These are phyloP conservation scores for Epichloe typhina DNA, from an alignment of 2,329 filamentous ascomycete genomes.

Conservation along the genomic window DNA sequence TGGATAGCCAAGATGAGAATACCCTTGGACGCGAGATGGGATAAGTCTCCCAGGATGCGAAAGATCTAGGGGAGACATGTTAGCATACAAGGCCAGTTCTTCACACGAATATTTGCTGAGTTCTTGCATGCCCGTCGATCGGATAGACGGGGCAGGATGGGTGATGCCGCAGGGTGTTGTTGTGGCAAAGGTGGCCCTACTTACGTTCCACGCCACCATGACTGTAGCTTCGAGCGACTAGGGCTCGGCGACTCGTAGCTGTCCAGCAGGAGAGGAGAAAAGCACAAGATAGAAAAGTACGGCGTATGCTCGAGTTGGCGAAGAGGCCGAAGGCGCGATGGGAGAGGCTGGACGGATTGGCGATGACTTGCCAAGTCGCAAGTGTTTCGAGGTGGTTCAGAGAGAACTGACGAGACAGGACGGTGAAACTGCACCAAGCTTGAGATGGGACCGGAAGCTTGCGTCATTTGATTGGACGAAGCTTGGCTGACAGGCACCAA, in stretches of 20 bases:
- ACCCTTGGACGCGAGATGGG: conserved; percentile 74
- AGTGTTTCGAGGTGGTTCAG: not conserved
- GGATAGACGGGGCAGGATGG: not conserved
- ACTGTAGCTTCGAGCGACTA: conserved; percentile 10
- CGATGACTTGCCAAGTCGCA: conserved; percentile 1
- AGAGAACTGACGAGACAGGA: not conserved
- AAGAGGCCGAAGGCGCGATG: not conserved
- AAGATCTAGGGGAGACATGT: conserved; percentile 35
- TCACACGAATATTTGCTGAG: not conserved
- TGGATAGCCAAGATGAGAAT: conserved; percentile 89
- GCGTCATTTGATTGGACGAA: conserved; percentile 1
- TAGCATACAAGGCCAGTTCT: not conserved
- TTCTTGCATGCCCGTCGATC: not conserved
- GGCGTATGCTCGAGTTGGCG: not conserved
- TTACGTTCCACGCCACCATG: conserved; percentile 30
- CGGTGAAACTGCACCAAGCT: too few relatives aligned
- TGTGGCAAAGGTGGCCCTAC: conserved; percentile 6
- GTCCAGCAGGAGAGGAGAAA: not conserved
- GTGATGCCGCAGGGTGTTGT: not conserved
- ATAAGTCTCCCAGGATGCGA: conserved; percentile 70
- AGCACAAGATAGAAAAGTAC: not conserved
- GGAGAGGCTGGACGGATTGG: not conserved
- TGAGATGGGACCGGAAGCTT: not conserved
- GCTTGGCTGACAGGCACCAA: not conserved
- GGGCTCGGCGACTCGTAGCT: not conserved